Evolutionary conservation across 805 yeast genomes (phyloP), one percentile per base, ranked within the genome.

Genomic region (Cyberlindnera nakhonratchasimensis): DNA sequence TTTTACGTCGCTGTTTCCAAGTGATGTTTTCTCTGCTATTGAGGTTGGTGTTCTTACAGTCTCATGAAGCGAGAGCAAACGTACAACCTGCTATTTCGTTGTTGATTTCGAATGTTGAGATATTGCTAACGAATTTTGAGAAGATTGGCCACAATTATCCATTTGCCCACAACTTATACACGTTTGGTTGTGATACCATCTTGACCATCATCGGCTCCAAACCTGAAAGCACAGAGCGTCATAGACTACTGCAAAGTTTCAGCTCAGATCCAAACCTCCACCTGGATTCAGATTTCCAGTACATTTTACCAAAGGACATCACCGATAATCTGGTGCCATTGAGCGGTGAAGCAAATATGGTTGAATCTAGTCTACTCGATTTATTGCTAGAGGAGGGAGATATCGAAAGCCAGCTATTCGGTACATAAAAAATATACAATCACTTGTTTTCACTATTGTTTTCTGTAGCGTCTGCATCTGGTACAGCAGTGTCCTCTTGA

Each of bases 1-100:
- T 45, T 7, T 37, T 40, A 6, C 48, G 42, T 19, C 46, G 50
- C 10, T 47, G 47, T 16, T 31, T 47, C 32, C 51, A 50, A 18
- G 41, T 45, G 10, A 46, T 41, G 7, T 20, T 45, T n/a, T 37
- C 53, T 2, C 11, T 49, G 6, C 12, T 42, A 18, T 16, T 42
- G 13, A 49, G 53, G 30, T 22, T 43, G 18, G 14, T 43, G 31
- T 39, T 20, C 29, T 28, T 43, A 10, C 32, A 43, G 16, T 23
- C 47, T 1, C 28, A 11, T 5, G 33, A 24, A 11, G 41, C 41
- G 2, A 40, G 22, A 29, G 36, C 41, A 16, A 31, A 33, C 26
- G 6, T 43, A 2, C 23, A 31, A 5, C 22, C 9, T 12, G 41
- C 43, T 2, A 43, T 29, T 17, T 2, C 16, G 6, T 16, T 43